Conservation (phyloP, 805 yeast species). For the Brettanomyces naardenensis region DNA sequence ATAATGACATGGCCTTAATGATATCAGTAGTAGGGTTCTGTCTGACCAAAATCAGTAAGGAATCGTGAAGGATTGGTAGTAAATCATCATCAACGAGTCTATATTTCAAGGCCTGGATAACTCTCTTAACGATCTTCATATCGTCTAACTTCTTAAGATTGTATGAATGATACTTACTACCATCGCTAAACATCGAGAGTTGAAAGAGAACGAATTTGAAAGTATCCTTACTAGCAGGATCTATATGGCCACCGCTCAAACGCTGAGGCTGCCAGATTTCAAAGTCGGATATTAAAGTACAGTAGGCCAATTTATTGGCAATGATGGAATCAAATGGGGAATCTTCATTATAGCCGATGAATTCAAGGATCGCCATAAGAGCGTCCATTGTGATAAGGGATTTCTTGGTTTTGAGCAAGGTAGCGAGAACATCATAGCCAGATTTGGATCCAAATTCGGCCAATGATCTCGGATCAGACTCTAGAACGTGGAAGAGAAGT, state of each 20-base stretch:
- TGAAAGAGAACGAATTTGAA: slow-evolving; percentile 50
- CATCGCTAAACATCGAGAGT: slow-evolving; percentile 44
- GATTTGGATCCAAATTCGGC: slow-evolving; percentile 51
- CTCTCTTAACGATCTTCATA: slow-evolving; percentile 36
- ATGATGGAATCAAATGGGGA: slow-evolving; percentile 51
- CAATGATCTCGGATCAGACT: slow-evolving; percentile 36
- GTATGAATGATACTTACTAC: slow-evolving; percentile 40
- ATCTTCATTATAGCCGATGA: slow-evolving; percentile 47
- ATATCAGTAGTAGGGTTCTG: slow-evolving; percentile 47
- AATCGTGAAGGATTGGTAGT: slow-evolving; percentile 29
- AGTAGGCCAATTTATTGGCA: slow-evolving; percentile 48
- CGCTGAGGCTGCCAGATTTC: slow-evolving; percentile 42
- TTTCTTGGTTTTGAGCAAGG: slow-evolving; percentile 43
- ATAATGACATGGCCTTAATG: slow-evolving; percentile 44
- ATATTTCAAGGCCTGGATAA: slow-evolving; percentile 43
- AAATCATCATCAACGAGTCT: slow-evolving; percentile 30
- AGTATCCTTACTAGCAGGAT: slow-evolving; percentile 29
- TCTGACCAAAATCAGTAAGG: slow-evolving; percentile 33
- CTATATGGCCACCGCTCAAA: slow-evolving; percentile 10
- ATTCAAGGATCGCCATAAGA: slow-evolving; percentile 39
- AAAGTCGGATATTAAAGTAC: slow-evolving; percentile 52
- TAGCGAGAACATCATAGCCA: slow-evolving; percentile 54
- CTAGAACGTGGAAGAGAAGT: slow-evolving; percentile 35
- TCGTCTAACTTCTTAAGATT: slow-evolving; percentile 47
- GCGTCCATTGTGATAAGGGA: slow-evolving; percentile 32